phyloP scores from a whole-genome alignment of 768 basidiomycete genomes.

The Termitomyces sp. region DNA sequence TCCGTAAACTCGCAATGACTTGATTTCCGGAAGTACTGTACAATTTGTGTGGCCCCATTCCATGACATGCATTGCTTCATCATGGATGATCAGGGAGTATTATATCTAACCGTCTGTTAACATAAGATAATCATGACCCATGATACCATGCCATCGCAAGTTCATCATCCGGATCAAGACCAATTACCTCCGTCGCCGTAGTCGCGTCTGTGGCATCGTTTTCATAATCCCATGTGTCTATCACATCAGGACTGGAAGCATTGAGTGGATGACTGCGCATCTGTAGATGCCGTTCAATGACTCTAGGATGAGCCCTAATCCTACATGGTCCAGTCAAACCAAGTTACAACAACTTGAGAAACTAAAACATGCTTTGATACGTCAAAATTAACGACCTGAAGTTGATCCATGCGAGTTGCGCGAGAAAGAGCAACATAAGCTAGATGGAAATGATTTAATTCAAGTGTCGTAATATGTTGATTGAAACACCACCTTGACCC shows the following conservation, averaged over 20 bases:
- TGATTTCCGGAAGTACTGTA: neutral
- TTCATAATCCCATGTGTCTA: neutral
- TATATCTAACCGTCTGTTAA: too few relatives aligned
- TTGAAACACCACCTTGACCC: conserved; percentile 55
- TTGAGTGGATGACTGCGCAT: neutral
- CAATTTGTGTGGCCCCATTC: neutral
- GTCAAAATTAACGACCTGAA: conserved; percentile 63
- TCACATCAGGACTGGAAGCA: neutral
- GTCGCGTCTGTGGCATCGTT: neutral
- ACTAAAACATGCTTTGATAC: conserved; percentile 40
- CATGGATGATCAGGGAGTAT: neutral
- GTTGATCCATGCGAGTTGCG: conserved; percentile 56
- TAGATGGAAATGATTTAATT: conserved; percentile 14
- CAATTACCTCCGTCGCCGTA: neutral
- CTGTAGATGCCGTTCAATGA: conserved; percentile 50
- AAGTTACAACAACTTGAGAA: neutral
- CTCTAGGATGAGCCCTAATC: conserved; percentile 57
- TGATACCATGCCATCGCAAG: neutral
- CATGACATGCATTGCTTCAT: neutral
- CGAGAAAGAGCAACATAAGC: conserved; percentile 73
- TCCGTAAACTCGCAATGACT: neutral
- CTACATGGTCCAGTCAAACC: conserved; percentile 24
- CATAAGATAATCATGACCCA: neutral
- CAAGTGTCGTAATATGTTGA: too few relatives aligned
- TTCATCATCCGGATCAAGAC: neutral